Evolutionary conservation across 345 rosid species (phyloP).

Genomic region (Adansonia digitata): DNA sequence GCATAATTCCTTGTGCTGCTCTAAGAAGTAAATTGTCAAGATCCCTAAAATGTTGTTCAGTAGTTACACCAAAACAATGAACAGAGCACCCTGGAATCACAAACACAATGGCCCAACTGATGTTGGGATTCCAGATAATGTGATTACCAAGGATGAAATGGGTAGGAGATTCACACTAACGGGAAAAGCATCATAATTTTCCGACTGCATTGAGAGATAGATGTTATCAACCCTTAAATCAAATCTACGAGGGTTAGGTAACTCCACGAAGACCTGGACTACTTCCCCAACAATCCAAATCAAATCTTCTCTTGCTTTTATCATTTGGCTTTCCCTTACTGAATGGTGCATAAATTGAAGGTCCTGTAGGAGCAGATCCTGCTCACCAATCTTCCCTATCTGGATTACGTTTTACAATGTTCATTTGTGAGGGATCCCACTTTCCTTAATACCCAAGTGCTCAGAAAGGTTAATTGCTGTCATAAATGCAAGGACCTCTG

Average conservation of each 20-base stretch:
- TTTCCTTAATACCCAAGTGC: too few relatives aligned
- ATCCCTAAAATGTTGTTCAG: slow-evolving; percentile 88
- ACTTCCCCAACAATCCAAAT: slow-evolving; percentile 98
- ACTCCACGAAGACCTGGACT: slow-evolving; percentile 92
- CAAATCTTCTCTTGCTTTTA: slow-evolving; percentile 71
- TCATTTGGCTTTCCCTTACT: slow-evolving; percentile 84
- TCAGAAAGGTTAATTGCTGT: slow-evolving; percentile 40
- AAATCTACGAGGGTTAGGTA: slow-evolving; percentile 97
- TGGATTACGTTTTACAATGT: slow-evolving; percentile 77
- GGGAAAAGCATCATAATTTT: slow-evolving; percentile 89
- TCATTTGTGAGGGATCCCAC: slow-evolving; percentile 74
- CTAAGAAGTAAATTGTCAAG: slow-evolving; percentile 96
- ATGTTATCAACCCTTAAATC: slow-evolving; percentile 90
- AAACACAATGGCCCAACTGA: slow-evolving; percentile 70
- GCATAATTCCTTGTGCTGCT: slow-evolving; percentile 96
- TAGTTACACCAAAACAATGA: slow-evolving; percentile 93
- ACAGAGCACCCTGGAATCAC: slow-evolving; percentile 84
- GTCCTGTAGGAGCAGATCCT: slow-evolving; percentile 95
- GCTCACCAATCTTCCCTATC: slow-evolving; percentile 97
- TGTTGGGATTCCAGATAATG: slow-evolving; percentile 91
- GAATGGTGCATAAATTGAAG: slow-evolving; percentile 96
- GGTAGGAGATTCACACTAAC: slow-evolving; percentile 80
- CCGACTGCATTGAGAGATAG: slow-evolving; percentile 81
- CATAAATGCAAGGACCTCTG: background rate
- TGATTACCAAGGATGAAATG: slow-evolving; percentile 90